phyloP scores from a whole-genome alignment of 768 basidiomycete genomes.

The Boletus speciosus region DNA sequence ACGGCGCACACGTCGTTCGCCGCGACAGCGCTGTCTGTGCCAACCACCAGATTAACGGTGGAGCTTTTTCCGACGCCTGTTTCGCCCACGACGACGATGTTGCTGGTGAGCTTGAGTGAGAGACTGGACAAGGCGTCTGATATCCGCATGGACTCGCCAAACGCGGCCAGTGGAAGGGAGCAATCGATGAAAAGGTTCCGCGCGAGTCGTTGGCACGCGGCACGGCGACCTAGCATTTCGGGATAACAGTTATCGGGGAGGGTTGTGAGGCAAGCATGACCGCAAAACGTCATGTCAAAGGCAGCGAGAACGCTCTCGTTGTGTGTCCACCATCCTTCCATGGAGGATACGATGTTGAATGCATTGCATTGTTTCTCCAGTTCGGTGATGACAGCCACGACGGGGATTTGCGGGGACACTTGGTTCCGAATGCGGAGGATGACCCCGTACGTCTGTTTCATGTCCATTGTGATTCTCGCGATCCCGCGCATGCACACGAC shows the following conservation, averaged over 20 bases:
- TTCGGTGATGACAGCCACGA: slow-evolving; percentile 26
- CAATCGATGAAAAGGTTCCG: slow-evolving; percentile 21
- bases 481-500: slow-evolving; percentile 25
- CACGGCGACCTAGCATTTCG: slow-evolving; percentile 13
- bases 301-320: background rate
- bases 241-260: slow-evolving; percentile 21
- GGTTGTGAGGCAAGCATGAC: slow-evolving; percentile 25
- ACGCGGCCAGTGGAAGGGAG: slow-evolving; percentile 13
- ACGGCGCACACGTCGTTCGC: slow-evolving; percentile 16
- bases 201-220: slow-evolving; percentile 16
- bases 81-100: slow-evolving; percentile 41
- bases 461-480: slow-evolving; percentile 17
- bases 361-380: slow-evolving; percentile 20
- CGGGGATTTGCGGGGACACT: slow-evolving; percentile 16
- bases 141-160: background rate
- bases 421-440: slow-evolving; percentile 21
- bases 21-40: slow-evolving; percentile 12
- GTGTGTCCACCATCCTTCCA: slow-evolving; percentile 24
- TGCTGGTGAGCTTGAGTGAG: slow-evolving; percentile 19
- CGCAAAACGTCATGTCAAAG: slow-evolving; percentile 14
- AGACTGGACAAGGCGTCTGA: slow-evolving; percentile 6
- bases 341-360: slow-evolving; percentile 12
- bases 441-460: slow-evolving; percentile 18
- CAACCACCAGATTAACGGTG: slow-evolving; percentile 16
- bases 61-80: slow-evolving; percentile 30